Evolutionary conservation across 169 alveolate genomes (phyloP), one percentile per base, ranked within the genome.

Genomic region (Plasmodium coatneyi): DNA sequence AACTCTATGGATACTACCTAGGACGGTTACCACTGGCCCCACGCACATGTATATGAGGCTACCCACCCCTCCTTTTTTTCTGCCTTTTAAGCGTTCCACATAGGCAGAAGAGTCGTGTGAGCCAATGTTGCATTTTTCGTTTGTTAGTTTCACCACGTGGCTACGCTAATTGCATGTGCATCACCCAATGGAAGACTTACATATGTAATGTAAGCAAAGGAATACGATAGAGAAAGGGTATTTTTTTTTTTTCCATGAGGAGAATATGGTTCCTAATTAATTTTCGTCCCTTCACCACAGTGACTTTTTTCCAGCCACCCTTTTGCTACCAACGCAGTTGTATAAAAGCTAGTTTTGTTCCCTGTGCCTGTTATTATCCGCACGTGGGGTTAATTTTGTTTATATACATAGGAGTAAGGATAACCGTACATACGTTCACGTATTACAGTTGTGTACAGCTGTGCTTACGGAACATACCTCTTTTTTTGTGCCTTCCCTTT

Each of bases 201-300:
- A 66, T 66, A 66, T n/a, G 36, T 22, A 66, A 66, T 66, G 36
- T 66, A 66, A 22, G 16, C 76, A 22, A 66, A 66, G 36, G 30
- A 66, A 66, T 28, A 19, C 30, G 36, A 66, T 14, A 49, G 22
- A 49, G 56, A 60, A 1, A 16, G 28, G 74, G 36, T 66, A 16
- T 19, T 5, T 19, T 5, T 60, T 60, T 60, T 60, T 25, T 25
- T 66, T 66, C 2, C 32, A 22, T 60, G 74, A 66, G n/a, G 76
- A 66, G 76, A 66, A 66, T n/a, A 66, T 66, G n/a, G 36, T 66
- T 66, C 76, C 39, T 66, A 22, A 66, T 66, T 66, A 66, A 66
- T 66, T 66, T 10, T 66, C 36, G n/a, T 66, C 36, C 22, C 6
- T 10, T 19, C 36, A 25, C n/a, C 28, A 66, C 41, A 25, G 30